Base-by-base conservation (phyloP, 768 basidiomycete genomes). In the Phaffia australis region DNA sequence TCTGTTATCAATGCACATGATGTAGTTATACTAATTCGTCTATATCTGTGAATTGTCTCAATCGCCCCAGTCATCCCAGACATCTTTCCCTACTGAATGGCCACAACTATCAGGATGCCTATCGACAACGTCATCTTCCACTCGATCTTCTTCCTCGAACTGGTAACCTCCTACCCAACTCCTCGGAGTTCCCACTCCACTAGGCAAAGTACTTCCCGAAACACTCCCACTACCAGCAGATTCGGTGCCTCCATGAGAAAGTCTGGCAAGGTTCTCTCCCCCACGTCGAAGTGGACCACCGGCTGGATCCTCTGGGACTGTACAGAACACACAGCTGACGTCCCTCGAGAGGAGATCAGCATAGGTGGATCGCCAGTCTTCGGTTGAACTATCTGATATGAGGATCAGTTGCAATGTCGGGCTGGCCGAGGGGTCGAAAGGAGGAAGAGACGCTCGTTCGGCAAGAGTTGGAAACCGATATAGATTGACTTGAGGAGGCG, bases 51-150 rank as follows among this genome's bases (percentile, higher is more conserved):
- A 42, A 42, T 5, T 5, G 11, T 42, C 35, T 42, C 11, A 42
- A 42, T 42, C 35, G 4, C 35, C 35, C 35, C 35, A 42, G 35
- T 73, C 74, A 18, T 73, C 74, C 75, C 75, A 76, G 5, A 70
- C 70, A 16, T 42, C 29, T 49, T 74, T 69, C 8, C 74, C 74
- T 7, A 76, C 29, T 47, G 62, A 2, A 72, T 77, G 76, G 19
- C 76, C 75, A 70, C 76, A 77, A 0, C 73, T 75, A 18, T 59
- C 30, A 48, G 52, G 60, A 71, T 77, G 76, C 32, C 69, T 64
- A 3, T 74, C 73, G 23, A 56, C 65, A 73, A 72, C 15, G 72
- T 74, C 7, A 74, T 73, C 58, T 72, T 64, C 29, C 74, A 74
- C 69, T 75, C 73, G 42, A 73, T 68, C 42, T 69, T 71, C 69